Base-by-base conservation (phyloP, 139 green algal genomes). In the Chlorella ohadii region DNA sequence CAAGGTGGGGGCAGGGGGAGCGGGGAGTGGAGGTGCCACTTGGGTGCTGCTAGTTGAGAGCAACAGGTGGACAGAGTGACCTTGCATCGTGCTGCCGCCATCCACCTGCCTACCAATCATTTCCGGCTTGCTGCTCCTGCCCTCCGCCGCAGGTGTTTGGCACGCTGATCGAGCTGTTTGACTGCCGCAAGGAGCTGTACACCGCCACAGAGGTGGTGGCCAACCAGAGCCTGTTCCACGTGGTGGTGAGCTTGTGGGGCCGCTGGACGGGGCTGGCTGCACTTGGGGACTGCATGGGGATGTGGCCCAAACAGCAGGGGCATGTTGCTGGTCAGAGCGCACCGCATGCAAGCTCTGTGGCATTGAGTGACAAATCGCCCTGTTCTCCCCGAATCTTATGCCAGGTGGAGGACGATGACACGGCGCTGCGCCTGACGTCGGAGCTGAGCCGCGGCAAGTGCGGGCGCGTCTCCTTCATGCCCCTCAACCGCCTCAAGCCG, bases 391-490 rank as follows among this genome's bases (percentile, higher is more conserved):
- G 16, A 2, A 36, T 57, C 36, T 2, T 39, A 17, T 81, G 87
- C n/a, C 91, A 98, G 64, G 96, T 99, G 65, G 96, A 99, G 31
- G 89, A 82, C 16, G 91, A 95, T 57, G 88, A 93, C 33, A 88
- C 97, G 22, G 96, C 95, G 28, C 89, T 94, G 9, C 38, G 88
- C 22, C 88, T 98, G 28, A 90, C 95, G 16, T 34, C 85, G 12
- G 79, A 93, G 34, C 89, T 99, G 41, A 94, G 92, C 57, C 51
- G 86, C n/a, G 84, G 90, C 25, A 92, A 91, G 72, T 88, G 78
- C 31, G 97, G 97, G 1, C 90, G 97, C 20, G 91, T 97, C 16
- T 98, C 96, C 5, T 99, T 99, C 88, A 94, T 99, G 83, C 97
- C 97, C 1, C 92, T 99, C 33, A 96, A 98, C 90, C 79, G 87